Percentiles rank a stretch among this genome's conserved stretches.
Conservation (phyloP, 2,329 filamentous ascomycete species). For the Paecilomyces fulvus region DNA sequence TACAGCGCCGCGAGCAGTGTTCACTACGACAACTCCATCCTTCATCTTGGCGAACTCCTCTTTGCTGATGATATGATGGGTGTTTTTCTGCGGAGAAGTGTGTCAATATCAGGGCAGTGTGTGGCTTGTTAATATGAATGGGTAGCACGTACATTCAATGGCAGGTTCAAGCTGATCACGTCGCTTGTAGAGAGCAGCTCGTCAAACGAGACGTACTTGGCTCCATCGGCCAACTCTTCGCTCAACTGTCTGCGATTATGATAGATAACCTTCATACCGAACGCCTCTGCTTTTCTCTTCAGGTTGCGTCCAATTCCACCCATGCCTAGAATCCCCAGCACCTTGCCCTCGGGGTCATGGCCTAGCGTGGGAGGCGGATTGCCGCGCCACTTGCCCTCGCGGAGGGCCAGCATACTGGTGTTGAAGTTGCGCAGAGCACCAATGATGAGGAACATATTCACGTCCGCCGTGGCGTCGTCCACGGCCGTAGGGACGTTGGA, state of each 20-base stretch:
- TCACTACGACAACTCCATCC: constrained; percentile 65
- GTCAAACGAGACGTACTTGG: constrained; percentile 55
- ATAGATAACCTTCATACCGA: constrained; percentile 69
- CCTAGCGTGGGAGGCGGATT: constrained; percentile 48
- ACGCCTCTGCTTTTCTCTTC: constrained; percentile 63
- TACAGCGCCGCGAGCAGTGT: constrained; percentile 74
- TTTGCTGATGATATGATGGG: constrained; percentile 66
- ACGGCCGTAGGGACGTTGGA: constrained; percentile 77
- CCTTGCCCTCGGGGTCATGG: constrained; percentile 70
- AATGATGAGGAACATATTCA: constrained; percentile 70
- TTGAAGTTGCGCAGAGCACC: constrained; percentile 71
- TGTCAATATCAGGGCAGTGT: not conserved
- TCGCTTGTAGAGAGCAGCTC: constrained; percentile 62
- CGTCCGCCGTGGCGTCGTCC: constrained; percentile 75
- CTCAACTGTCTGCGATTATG: constrained; percentile 59
- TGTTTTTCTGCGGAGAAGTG: constrained; percentile 43
- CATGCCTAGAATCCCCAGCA: constrained; percentile 76
- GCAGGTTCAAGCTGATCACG: constrained; percentile 71
- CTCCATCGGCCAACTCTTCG: constrained; percentile 39
- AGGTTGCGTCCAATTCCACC: constrained; percentile 75
- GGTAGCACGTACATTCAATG: constrained; percentile 59
- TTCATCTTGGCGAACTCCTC: constrained; percentile 71
- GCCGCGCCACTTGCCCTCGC: constrained; percentile 61
- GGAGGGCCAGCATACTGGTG: constrained; percentile 55
- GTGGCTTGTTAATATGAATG: not conserved